Evolutionary conservation across 2,329 filamentous ascomycete genomes (phyloP), one percentile per base, ranked within the genome.

Genomic region (Zasmidium cellare): DNA sequence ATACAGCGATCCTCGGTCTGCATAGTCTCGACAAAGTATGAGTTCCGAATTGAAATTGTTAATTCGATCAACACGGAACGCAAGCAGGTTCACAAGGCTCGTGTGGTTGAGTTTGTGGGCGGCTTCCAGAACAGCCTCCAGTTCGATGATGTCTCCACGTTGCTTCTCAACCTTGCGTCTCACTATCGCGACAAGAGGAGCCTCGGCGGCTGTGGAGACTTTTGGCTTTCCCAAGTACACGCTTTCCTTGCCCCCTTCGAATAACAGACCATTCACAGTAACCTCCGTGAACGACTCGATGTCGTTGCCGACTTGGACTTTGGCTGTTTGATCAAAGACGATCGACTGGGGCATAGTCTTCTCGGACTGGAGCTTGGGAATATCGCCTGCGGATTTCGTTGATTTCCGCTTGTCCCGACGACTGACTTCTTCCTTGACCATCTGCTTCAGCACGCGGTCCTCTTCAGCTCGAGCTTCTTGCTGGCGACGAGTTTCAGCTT

Each of bases 51-150:
- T 63, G 16, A 31, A 24, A 9, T 57, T 55, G 41, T 66, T 65
- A 9, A 66, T 46, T 24, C 59, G 62, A 25, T 68, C 63, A 44
- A 72, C 58, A 2, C 68, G 65, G 96, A 64, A 74, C 60, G 92
- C 91, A 57, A 96, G 80, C 38, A 97, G 80, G 51, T 89, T 86
- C 46, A 94, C 82, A 12, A 97, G 77, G 68, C 92, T 91, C 22
- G 85, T 82, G 71, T 97, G 91, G 3, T 85, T 84, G 41, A 94
- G 77, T 64, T 83, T 84, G 72, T 90, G 94, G 52, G 96, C 77
- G 9, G 84, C 80, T 63, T 93, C 89, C 35, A 99, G 80, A 58
- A 65, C 55, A 7, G 56, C 53, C 48, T 72, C 70, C 11, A 72
- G 58, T 50, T 68, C 58, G 48, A 71, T 64, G 31, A 71, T 65